Conservation (phyloP, 2,329 filamentous ascomycete genomes). For the Magnaporthales sp. region DNA sequence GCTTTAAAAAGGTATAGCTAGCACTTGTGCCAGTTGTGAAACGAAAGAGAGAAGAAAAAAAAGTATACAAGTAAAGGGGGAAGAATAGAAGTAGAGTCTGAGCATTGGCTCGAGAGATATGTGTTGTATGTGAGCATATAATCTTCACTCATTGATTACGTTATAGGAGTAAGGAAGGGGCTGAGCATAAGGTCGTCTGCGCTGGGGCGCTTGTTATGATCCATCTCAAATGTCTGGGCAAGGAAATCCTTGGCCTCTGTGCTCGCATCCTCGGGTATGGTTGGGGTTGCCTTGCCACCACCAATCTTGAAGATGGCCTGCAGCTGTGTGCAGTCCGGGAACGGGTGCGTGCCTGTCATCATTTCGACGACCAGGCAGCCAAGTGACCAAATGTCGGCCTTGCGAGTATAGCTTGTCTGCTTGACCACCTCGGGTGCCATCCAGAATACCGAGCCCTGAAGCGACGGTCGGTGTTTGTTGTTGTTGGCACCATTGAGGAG, state of each 20-base stretch:
- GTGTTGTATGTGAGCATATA: not conserved
- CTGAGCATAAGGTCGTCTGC: constrained; percentile 84
- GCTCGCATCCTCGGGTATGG: constrained; percentile 79
- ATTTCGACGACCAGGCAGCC: constrained; percentile 97
- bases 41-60: not conserved
- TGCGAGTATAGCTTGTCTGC: constrained; percentile 94
- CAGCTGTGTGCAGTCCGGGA: constrained; percentile 92
- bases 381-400: constrained; percentile 97
- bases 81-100: not conserved
- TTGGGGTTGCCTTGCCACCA: constrained; percentile 75
- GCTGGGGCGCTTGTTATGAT: constrained; percentile 84
- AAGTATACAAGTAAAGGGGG: not conserved
- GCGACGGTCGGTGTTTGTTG: constrained; percentile 63
- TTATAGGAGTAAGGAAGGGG: constrained; percentile 70
- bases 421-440: constrained; percentile 99
- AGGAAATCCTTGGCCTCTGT: constrained; percentile 79
- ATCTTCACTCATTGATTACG: constrained; percentile 16
- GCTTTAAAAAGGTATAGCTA: not conserved
- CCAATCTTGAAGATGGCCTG: constrained; percentile 99
- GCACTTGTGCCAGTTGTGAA: not conserved
- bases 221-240: constrained; percentile 85
- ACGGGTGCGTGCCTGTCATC: constrained; percentile 95
- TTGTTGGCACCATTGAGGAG: constrained; percentile 63
- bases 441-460: constrained; percentile 98
- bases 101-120: not conserved